phyloP scores from a whole-genome alignment of 345 rosid species.

The Lepidium sativum region DNA sequence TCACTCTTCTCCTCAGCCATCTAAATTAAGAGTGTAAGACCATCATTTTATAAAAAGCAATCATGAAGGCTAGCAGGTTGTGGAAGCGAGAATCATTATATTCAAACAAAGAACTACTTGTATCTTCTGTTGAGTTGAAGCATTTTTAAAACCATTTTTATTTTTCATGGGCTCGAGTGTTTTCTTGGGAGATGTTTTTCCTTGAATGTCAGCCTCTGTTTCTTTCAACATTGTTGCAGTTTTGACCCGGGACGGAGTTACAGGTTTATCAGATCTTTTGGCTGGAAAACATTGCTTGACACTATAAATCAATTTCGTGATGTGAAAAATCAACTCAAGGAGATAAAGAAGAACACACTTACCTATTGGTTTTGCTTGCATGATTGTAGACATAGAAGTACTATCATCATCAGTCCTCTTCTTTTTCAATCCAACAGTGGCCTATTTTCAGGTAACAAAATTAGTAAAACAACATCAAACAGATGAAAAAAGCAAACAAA shows the following conservation, averaged over 20 bases:
- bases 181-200: background rate
- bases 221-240: conserved; percentile 17
- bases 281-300: conserved; percentile 21
- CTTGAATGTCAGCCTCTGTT: background rate
- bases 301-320: background rate
- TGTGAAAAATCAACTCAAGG: background rate
- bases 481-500: background rate
- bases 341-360: background rate
- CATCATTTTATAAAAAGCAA: background rate
- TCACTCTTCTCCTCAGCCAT: background rate
- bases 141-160: background rate
- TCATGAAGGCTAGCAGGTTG: background rate
- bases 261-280: conserved; percentile 26
- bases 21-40: background rate
- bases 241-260: conserved; percentile 19
- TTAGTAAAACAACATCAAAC: background rate
- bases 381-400: conserved; percentile 15
- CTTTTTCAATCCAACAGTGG: conserved; percentile 1
- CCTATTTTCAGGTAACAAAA: background rate
- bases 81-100: background rate
- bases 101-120: background rate
- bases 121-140: background rate
- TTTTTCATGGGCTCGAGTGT: background rate
- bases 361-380: conserved; percentile 17
- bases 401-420: conserved; percentile 24